Percentiles rank a stretch among this genome's conserved stretches.
These are phyloP conservation scores for Amphicarpaea edgeworthii DNA, from an alignment of 306 rosid species.

Conservation along the genomic window DNA sequence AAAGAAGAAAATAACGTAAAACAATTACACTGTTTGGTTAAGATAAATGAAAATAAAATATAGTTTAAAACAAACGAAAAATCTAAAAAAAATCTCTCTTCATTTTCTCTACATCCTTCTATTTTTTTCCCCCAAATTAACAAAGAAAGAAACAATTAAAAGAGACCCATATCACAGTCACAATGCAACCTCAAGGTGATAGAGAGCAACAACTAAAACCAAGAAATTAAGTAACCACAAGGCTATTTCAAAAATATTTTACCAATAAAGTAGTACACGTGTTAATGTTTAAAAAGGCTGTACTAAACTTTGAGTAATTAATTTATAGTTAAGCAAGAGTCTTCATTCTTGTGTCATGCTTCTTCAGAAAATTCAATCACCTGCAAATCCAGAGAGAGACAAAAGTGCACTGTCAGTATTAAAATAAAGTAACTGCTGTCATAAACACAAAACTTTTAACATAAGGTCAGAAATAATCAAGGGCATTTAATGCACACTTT, in stretches of 20 bases:
- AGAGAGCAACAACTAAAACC: neutral
- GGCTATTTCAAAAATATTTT: neutral
- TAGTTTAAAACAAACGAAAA: too few relatives aligned
- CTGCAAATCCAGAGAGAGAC: constrained; percentile 2
- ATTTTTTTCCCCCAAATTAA: neutral
- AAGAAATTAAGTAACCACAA: neutral
- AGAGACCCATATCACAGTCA: too few relatives aligned
- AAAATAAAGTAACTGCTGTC: neutral
- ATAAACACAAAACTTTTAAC: neutral
- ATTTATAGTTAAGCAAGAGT: neutral
- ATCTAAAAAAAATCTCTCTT: too few relatives aligned
- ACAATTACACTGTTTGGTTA: neutral
- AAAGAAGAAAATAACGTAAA: neutral
- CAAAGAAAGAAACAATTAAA: neutral
- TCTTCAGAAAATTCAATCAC: constrained; percentile 39
- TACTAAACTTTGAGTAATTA: too few relatives aligned
- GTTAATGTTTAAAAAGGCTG: neutral
- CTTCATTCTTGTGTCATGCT: neutral
- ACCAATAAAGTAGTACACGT: neutral
- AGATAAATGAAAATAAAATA: neutral
- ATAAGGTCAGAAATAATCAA: neutral
- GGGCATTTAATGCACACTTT: neutral
- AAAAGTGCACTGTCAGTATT: neutral
- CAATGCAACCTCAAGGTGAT: neutral
- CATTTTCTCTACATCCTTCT: neutral